phyloP scores from a whole-genome alignment of 2,329 filamentous ascomycete genomes.

The Epichloe aotearoae region DNA sequence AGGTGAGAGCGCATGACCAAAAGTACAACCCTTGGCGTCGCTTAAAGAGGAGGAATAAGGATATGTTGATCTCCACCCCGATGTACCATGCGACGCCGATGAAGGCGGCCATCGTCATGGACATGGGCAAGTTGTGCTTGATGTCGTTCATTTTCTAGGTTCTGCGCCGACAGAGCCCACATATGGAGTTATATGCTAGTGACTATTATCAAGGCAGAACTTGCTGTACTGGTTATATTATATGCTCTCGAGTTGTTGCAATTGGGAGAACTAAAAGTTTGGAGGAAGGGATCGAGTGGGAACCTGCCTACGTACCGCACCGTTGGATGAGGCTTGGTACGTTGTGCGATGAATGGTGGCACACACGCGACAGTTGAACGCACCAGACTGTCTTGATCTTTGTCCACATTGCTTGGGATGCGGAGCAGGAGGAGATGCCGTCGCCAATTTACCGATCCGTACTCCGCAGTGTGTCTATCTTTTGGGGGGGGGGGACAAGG shows the following conservation, averaged over 20 bases:
- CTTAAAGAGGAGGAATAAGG: slow-evolving; percentile 18
- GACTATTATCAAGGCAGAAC: too few species aligned
- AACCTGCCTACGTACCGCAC: not conserved
- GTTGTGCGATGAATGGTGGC: not conserved
- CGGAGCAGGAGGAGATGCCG: not conserved
- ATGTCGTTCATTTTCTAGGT: slow-evolving; percentile 7
- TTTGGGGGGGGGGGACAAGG: too few species aligned
- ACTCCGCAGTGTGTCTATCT: too few species aligned
- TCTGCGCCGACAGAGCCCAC: too few species aligned
- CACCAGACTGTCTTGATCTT: not conserved
- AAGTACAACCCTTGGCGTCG: slow-evolving; percentile 19
- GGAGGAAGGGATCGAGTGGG: too few species aligned
- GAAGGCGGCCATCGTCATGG: slow-evolving; percentile 25
- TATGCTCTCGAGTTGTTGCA: too few species aligned
- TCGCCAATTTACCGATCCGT: too few species aligned
- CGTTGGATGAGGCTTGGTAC: not conserved
- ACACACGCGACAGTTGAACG: not conserved
- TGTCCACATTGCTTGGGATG: not conserved
- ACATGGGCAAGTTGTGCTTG: slow-evolving; percentile 11
- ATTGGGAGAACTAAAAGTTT: too few species aligned
- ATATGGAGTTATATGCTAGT: too few species aligned
- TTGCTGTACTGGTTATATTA: too few species aligned
- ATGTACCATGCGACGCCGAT: slow-evolving; percentile 21
- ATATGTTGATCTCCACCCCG: slow-evolving; percentile 16
- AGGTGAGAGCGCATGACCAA: slow-evolving; percentile 18